phyloP scores from a whole-genome alignment of 176 grass and related monocot genomes.

The Aechmea fasciata region DNA sequence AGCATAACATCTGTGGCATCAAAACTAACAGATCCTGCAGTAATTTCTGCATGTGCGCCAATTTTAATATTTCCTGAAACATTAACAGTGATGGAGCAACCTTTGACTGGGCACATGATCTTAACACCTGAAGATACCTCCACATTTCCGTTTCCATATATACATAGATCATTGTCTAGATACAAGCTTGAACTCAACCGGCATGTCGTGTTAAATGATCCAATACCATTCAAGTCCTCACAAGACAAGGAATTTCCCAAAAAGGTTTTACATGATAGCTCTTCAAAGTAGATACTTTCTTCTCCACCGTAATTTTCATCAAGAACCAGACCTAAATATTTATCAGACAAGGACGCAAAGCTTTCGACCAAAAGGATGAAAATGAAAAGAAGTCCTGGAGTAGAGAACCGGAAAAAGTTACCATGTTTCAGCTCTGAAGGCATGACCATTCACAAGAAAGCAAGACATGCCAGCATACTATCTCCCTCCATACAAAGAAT shows the following conservation, averaged over 20 bases:
- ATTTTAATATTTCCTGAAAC: constrained; percentile 46
- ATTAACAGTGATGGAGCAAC: constrained; percentile 54
- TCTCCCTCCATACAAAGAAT: not conserved
- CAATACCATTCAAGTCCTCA: constrained; percentile 58
- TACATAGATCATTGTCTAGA: constrained; percentile 39
- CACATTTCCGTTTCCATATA: constrained; percentile 48
- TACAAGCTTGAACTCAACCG: constrained; percentile 43
- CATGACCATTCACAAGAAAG: constrained; percentile 2
- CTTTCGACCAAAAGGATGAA: not conserved
- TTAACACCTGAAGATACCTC: constrained; percentile 34
- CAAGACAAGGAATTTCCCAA: constrained; percentile 47
- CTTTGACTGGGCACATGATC: constrained; percentile 40
- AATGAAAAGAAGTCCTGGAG: not conserved
- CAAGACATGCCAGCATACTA: not conserved
- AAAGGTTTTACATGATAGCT: constrained; percentile 3
- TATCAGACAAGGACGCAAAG: not conserved
- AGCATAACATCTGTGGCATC: constrained; percentile 39
- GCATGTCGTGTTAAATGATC: constrained; percentile 61
- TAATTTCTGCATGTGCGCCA: constrained; percentile 25
- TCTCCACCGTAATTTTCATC: not conserved
- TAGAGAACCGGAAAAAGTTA: not conserved
- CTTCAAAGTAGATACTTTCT: not conserved
- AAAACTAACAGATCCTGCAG: constrained; percentile 50
- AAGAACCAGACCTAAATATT: not conserved
- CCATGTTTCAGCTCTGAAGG: not conserved